phyloP scores from a whole-genome alignment of 345 rosid genomes.

The Trapa bicornis region DNA sequence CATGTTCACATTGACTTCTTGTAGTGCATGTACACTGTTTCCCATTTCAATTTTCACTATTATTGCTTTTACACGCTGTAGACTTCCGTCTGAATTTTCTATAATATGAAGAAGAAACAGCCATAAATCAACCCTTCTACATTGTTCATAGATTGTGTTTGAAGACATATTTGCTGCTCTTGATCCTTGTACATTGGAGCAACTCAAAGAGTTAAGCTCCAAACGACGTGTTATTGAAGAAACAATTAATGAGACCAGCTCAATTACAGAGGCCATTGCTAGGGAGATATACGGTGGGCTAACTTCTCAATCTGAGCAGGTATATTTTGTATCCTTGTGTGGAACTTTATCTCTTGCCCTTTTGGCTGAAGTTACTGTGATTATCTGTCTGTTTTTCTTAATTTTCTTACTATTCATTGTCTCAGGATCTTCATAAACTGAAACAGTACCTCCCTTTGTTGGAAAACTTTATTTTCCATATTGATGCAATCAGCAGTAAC shows the following conservation, averaged over 20 bases:
- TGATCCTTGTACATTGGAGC: slow-evolving; percentile 45
- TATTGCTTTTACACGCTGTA: background rate
- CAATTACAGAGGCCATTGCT: slow-evolving; percentile 44
- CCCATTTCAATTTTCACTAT: background rate
- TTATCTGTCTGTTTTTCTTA: background rate
- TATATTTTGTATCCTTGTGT: slow-evolving; percentile 5
- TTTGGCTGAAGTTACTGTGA: background rate
- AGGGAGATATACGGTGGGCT: slow-evolving; percentile 65
- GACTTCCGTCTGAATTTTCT: background rate
- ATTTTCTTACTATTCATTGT: background rate
- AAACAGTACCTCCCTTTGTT: slow-evolving; percentile 53
- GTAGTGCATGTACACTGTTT: background rate
- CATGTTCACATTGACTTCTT: background rate
- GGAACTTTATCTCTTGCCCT: background rate
- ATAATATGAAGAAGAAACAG: background rate
- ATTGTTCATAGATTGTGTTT: slow-evolving; percentile 39
- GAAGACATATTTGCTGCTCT: slow-evolving; percentile 37
- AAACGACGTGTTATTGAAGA: slow-evolving; percentile 54
- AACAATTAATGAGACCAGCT: slow-evolving; percentile 49
- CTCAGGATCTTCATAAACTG: slow-evolving; percentile 56
- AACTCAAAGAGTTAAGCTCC: slow-evolving; percentile 47
- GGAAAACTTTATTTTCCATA: slow-evolving; percentile 44
- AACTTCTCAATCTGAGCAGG: slow-evolving; percentile 46
- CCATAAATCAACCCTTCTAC: background rate
- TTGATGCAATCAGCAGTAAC: slow-evolving; percentile 24